A percentile compares a stretch with the other conserved stretches of the same genome.
These are phyloP conservation scores for Rhodocollybia butyracea DNA, from an alignment of 768 basidiomycete genomes.

Conservation along the genomic window DNA sequence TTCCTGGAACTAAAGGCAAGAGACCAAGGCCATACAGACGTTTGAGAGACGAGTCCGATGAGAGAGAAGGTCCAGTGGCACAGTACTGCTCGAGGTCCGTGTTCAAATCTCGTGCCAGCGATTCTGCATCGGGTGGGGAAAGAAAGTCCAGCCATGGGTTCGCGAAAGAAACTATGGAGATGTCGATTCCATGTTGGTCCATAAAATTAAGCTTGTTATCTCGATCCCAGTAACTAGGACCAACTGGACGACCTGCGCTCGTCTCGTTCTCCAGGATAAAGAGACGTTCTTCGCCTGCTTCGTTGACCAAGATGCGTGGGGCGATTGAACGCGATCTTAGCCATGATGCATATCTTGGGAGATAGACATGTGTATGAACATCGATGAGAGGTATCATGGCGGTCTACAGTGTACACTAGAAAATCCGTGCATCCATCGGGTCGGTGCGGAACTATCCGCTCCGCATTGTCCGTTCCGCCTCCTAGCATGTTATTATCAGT, in stretches of 20 bases:
- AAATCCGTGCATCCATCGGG: too few species aligned
- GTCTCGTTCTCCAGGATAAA: constrained; percentile 81
- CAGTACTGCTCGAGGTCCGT: constrained; percentile 78
- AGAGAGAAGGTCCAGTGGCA: constrained; percentile 50
- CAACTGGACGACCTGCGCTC: constrained; percentile 75
- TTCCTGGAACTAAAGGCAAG: constrained; percentile 76
- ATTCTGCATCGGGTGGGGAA: constrained; percentile 58
- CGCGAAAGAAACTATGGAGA: constrained; percentile 80
- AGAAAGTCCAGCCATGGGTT: constrained; percentile 95
- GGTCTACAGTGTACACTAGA: not conserved
- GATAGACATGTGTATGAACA: constrained; percentile 84
- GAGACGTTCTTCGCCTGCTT: constrained; percentile 60
- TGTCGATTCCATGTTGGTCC: constrained; percentile 78
- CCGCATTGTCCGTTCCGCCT: too few species aligned
- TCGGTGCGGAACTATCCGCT: too few species aligned
- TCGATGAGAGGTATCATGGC: constrained; percentile 49
- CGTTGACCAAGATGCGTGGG: constrained; percentile 61
- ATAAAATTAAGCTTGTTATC: constrained; percentile 81
- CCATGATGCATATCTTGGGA: constrained; percentile 72
- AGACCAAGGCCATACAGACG: constrained; percentile 84
- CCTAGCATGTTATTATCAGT: too few species aligned
- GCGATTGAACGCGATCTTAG: constrained; percentile 61
- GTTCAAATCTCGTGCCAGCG: constrained; percentile 67
- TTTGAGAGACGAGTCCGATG: constrained; percentile 38
- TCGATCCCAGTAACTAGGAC: constrained; percentile 82